These are phyloP conservation scores for Litsea cubeba DNA, from an alignment of 164 flowering plant species.

Conservation along the genomic window DNA sequence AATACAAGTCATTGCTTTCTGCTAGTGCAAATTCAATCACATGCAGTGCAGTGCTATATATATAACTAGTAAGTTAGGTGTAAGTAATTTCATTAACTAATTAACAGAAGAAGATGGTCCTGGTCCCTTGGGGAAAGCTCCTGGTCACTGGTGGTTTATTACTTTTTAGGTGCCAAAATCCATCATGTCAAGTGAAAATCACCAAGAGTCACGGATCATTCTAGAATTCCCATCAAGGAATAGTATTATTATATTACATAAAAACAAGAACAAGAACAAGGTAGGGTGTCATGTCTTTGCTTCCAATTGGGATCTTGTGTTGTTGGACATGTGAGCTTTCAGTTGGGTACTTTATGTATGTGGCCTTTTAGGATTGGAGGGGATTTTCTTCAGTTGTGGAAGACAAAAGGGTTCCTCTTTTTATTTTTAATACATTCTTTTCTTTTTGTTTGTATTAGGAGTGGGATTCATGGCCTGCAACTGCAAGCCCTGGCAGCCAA, in stretches of 20 bases:
- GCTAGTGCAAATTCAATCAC: neutral
- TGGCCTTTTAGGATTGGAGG: too few relatives aligned
- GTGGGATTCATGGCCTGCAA: too few relatives aligned
- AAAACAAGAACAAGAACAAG: constrained; percentile 7
- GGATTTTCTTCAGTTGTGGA: too few relatives aligned
- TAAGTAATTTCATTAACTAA: neutral
- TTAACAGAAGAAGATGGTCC: neutral
- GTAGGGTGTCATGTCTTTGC: constrained; percentile 3
- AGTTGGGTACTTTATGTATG: constrained; percentile 1
- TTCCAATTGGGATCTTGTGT: constrained; percentile 7
- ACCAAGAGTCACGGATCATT: constrained; percentile 29
- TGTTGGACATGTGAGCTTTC: constrained; percentile 28
- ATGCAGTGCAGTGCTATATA: neutral
- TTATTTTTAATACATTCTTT: too few relatives aligned
- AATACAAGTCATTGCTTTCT: neutral
- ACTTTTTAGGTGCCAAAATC: neutral
- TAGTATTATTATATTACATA: neutral
- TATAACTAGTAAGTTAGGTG: neutral
- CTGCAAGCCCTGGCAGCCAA: too few relatives aligned
- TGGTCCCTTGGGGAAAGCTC: neutral
- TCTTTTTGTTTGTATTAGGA: too few relatives aligned
- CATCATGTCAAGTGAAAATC: neutral
- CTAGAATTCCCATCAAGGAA: constrained; percentile 24
- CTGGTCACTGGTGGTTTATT: neutral
- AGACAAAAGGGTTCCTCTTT: too few relatives aligned